Conservation (phyloP, 768 basidiomycete species). For the Tremella fuciformis region DNA sequence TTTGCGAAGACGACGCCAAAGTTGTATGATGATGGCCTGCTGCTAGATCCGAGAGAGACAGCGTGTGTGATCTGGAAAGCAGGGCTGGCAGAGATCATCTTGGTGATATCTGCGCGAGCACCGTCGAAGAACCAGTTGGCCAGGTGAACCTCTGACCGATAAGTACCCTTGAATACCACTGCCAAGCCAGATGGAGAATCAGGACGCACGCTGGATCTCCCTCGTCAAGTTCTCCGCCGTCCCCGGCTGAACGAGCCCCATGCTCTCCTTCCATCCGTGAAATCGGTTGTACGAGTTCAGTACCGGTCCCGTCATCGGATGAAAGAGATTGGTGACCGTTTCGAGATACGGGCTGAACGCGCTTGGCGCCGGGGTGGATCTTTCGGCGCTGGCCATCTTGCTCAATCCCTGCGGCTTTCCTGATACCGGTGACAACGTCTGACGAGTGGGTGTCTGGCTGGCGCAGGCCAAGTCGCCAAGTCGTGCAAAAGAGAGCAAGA, state of each 20-base stretch:
- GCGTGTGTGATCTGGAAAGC: conserved; percentile 97
- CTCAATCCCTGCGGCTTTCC: neutral
- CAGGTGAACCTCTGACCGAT: conserved; percentile 71
- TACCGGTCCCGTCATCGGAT: conserved; percentile 57
- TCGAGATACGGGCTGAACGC: conserved; percentile 48
- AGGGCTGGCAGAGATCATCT: conserved; percentile 87
- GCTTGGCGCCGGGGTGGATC: conserved; percentile 35
- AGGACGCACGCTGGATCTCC: conserved; percentile 76
- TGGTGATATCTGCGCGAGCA: conserved; percentile 90
- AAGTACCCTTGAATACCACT: neutral
- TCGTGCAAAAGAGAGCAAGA: too few species aligned
- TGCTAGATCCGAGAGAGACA: conserved; percentile 83
- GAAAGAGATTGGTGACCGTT: conserved; percentile 41
- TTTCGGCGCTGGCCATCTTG: conserved; percentile 6
- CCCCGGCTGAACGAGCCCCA: conserved; percentile 86
- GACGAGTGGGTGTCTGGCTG: too few species aligned
- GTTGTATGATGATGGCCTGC: conserved; percentile 80
- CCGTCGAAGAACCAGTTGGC: conserved; percentile 97
- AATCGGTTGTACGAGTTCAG: conserved; percentile 69
- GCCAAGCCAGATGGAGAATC: neutral
- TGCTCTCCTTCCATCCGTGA: conserved; percentile 72
- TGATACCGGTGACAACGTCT: neutral
- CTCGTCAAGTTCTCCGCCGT: conserved; percentile 87
- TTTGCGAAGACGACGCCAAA: conserved; percentile 92
- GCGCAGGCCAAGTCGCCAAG: too few species aligned